Evolutionary conservation across 2,329 filamentous ascomycete species (phyloP), one percentile per base, ranked within the genome.

Genomic region (Colletotrichum musae): DNA sequence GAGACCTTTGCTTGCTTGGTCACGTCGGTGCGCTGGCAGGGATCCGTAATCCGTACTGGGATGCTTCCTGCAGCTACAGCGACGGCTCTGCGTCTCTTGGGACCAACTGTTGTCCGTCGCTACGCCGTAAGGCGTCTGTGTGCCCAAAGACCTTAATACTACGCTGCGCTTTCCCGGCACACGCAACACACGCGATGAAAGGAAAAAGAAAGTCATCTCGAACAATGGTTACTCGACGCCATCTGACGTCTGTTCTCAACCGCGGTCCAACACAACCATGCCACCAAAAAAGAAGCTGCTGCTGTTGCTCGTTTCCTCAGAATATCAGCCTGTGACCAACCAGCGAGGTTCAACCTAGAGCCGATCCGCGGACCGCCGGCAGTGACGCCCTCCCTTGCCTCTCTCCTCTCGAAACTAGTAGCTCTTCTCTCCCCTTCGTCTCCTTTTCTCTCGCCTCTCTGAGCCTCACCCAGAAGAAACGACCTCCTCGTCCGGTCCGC

Each of bases 11-110:
- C 32, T 32, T 24, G 60, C 60, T 58, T 68, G 53, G 53, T 50
- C 48, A 50, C 16, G 65, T 68, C 61, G 54, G 65, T 68, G 65
- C 54, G 61, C 45, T 48, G 54, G 32, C 65, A 68, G 54, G 65
- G 65, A 54, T 68, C 26, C n/a, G 13, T 24, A 15, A 54, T 68
- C 26, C 13, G 13, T 32, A n/a, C 65, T 21, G 45, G 65, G 54
- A 54, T 64, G 54, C 24, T 28, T 53, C 65, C 48, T 59, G 54
- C 28, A 48, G 15, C 48, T 21, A 43, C 28, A 59, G 41, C 54
- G 60, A 65, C 54, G 41, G 54, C 60, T 53, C 53, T 64, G 21
- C 39, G 60, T 65, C 48, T 43, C 39, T 48, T 43, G 21, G 60
- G 48, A 45, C 53, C 48, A 39, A 43, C 32, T 64, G 60, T 43